A percentile compares a stretch with the other conserved stretches of the same genome.
phyloP scores from a whole-genome alignment of 2,329 filamentous ascomycete genomes.

The Aspergillus cejpii region DNA sequence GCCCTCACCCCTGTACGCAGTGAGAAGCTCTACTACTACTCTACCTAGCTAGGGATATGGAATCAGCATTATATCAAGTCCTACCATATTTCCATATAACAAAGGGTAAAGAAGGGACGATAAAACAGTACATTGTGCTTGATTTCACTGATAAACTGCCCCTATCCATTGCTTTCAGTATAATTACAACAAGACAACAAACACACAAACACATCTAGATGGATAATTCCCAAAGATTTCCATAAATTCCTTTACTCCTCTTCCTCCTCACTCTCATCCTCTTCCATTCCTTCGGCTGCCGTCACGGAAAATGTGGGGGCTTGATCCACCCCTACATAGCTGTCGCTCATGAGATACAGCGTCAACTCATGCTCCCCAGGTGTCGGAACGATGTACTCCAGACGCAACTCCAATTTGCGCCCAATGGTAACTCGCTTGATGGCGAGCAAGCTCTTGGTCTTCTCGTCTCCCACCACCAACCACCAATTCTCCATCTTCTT shows the following conservation, averaged over 20 bases:
- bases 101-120: no score
- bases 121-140: no score
- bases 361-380: conserved; percentile 82
- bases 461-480: conserved; percentile 91
- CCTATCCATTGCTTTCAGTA: conserved; percentile 11
- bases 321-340: conserved; percentile 94
- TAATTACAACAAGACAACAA: conserved; percentile 9
- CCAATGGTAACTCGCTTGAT: conserved; percentile 93
- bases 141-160: no score
- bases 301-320: conserved; percentile 81
- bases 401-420: conserved; percentile 64
- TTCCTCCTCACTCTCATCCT: conserved; percentile 80
- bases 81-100: no score
- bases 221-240: conserved; percentile 17
- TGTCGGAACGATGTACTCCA: conserved; percentile 85
- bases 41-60: no score
- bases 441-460: conserved; percentile 74
- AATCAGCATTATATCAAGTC: no score
- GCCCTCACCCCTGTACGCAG: no score
- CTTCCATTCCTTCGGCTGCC: conserved; percentile 88
- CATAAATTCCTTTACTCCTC: conserved; percentile 45
- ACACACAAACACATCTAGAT: conserved; percentile 10
- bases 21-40: no score
- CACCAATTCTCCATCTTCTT: conserved; percentile 98
- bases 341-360: conserved; percentile 93